Base-by-base conservation (phyloP, 2,329 filamentous ascomycete genomes). In the Decorospora gaudefroyi region DNA sequence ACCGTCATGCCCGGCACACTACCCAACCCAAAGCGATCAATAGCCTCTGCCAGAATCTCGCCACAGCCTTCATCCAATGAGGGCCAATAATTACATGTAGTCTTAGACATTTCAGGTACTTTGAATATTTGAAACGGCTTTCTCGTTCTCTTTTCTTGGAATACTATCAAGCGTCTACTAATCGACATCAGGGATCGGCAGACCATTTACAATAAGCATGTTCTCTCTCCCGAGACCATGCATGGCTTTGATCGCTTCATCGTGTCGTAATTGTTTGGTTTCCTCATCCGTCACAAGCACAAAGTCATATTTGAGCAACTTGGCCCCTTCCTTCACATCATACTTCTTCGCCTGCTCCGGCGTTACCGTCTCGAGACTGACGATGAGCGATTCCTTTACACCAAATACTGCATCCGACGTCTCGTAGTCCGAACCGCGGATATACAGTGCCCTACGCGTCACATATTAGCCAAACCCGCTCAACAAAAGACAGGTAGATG, bases 341-440 rank as follows among this genome's bases (percentile, higher is more conserved):
- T 90, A 69, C 29, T 63, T 46, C 36, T 57, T 51, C n/a, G 59
- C 64, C 42, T 63, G 57, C 29, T 64, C 57, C 0, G 60, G 29
- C 6, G 53, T 53, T 15, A 68, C 64, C 1, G 51, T 64, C 3
- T 59, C 57, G 6, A 70, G 44, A 10, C 46, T 57, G 1, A 69
- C 56, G 13, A 69, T 87, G 9, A 95, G 75, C 18, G 85, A 88
- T 64, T 89, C 78, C 69, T 95, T 95, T 44, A 95, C 88, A 13
- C 89, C 89, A 59, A 95, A 95, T 1, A 95, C 89, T 0, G 88
- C 87, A 63, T 95, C 89, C 0, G 86, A 88, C 1, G 82, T 87
- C 73, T 92, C 88, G 65, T 92, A 93, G 0, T 86, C 86, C 58
- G 92, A 88, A 31, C 83, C 84, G 2, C 86, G 82, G 41, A 91